These are phyloP conservation scores for Coemansia asiatica DNA, from an alignment of 192 early-diverging fungal species.

Conservation along the genomic window DNA sequence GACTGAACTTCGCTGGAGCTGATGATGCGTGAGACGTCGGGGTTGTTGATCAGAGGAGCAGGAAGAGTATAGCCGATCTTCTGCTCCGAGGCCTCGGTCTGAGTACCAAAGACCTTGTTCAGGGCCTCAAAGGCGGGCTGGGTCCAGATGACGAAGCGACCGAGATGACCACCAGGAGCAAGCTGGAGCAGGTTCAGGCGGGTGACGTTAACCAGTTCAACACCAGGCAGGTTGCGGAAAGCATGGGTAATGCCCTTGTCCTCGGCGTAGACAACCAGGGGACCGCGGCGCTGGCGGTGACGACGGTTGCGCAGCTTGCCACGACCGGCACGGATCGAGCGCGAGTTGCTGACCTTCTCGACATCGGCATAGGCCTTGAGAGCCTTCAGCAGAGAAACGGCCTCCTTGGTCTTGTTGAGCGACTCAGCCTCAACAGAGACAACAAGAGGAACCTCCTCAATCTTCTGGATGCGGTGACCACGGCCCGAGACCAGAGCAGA, in stretches of 20 bases:
- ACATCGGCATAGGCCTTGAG: constrained; percentile 94
- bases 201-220: constrained; percentile 89
- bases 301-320: constrained; percentile 97
- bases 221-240: constrained; percentile 98
- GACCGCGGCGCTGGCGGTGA: constrained; percentile 93
- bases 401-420: constrained; percentile 90
- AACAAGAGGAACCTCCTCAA: constrained; percentile 94
- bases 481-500: constrained; percentile 91
- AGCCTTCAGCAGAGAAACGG: constrained; percentile 85
- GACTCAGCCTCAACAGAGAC: constrained; percentile 77
- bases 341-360: constrained; percentile 90
- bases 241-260: constrained; percentile 92
- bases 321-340: constrained; percentile 94
- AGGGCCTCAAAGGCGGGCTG: constrained; percentile 87
- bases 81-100: constrained; percentile 69
- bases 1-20: constrained; percentile 97
- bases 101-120: constrained; percentile 90
- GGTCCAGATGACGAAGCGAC: constrained; percentile 99
- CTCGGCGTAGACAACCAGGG: constrained; percentile 92
- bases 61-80: constrained; percentile 95
- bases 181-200: constrained; percentile 97
- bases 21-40: constrained; percentile 94
- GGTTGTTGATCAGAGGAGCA: constrained; percentile 81
- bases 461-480: constrained; percentile 91
- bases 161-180: constrained; percentile 97